Conservation (phyloP, 139 green algal genomes). For the Nannochloris sp. region DNA sequence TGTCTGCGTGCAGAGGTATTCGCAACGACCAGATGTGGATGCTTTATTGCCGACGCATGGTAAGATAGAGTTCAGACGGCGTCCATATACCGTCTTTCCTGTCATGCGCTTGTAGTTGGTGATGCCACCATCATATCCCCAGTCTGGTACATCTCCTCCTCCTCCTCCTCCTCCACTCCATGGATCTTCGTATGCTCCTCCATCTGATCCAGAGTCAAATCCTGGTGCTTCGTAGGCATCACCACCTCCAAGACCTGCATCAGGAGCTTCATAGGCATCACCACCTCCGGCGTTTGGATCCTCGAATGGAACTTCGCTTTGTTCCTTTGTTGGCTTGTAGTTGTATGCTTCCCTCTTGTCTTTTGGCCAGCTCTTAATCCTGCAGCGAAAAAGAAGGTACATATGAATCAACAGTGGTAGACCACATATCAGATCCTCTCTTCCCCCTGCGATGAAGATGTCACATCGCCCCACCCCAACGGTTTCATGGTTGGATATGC, state of each 20-base stretch:
- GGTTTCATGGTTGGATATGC: no score
- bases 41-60: conserved; percentile 5
- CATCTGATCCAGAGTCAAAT: neutral
- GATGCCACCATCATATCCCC: no score
- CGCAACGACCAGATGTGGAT: neutral
- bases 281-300: no score
- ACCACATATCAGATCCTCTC: neutral
- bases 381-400: neutral
- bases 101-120: neutral
- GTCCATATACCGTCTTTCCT: conserved; percentile 5
- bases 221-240: neutral
- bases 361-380: conserved; percentile 1
- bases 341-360: neutral
- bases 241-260: neutral
- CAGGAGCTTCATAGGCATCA: neutral
- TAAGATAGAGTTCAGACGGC: conserved; percentile 4
- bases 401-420: neutral
- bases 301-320: no score
- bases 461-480: neutral
- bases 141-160: no score
- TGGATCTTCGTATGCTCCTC: no score
- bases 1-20: conserved; percentile 1
- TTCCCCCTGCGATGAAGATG: neutral
- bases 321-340: neutral
- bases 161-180: no score